Evolutionary conservation across 202 grass and related monocot genomes (phyloP).

Genomic region (Schoenoplectus tabernaemontani): DNA sequence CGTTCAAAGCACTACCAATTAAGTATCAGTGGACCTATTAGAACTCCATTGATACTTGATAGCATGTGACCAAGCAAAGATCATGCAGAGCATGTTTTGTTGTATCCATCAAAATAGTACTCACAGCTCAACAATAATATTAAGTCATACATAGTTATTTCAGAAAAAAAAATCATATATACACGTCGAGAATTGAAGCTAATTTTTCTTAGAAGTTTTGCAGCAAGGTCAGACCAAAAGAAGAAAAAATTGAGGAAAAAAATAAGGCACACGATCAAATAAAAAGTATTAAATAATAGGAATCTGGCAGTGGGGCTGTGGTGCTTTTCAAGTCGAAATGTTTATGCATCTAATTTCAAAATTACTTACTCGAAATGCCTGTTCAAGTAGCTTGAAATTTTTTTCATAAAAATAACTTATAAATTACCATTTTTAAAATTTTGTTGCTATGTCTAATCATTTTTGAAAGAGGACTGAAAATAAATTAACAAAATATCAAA

Average conservation of each 20-base stretch:
- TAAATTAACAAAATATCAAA: too few relatives aligned
- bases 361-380: too few relatives aligned
- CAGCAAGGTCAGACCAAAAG: neutral
- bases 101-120: neutral
- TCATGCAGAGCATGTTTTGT: neutral
- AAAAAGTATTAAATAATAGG: neutral
- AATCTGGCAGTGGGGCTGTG: too few relatives aligned
- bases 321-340: too few relatives aligned
- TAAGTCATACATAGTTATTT: neutral
- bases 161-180: neutral
- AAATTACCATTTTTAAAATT: too few relatives aligned
- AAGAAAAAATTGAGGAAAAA: too few relatives aligned
- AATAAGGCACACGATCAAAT: neutral
- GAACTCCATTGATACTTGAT: neutral
- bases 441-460: too few relatives aligned
- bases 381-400: too few relatives aligned
- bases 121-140: neutral
- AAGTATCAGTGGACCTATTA: neutral
- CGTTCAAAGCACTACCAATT: neutral
- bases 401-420: too few relatives aligned
- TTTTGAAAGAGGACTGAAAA: too few relatives aligned
- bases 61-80: slow-evolving; percentile 6
- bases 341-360: too few relatives aligned
- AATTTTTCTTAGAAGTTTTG: neutral
- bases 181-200: neutral